Conservation (phyloP, 495 filamentous ascomycete species). For the Penicillium parvum region DNA sequence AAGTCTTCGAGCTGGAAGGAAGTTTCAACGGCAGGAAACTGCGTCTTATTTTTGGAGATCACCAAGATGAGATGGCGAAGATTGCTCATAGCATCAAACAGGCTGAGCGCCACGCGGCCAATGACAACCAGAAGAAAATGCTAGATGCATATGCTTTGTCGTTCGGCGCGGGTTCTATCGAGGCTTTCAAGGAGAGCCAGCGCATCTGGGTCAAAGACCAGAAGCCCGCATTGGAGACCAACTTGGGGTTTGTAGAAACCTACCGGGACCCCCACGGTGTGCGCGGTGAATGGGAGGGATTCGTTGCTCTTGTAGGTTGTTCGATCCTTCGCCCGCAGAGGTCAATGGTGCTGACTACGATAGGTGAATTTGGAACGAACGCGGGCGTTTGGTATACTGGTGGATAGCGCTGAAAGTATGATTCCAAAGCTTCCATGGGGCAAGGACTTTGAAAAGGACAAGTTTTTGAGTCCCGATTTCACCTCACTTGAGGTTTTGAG, state of each 20-base stretch:
- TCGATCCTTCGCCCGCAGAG: neutral
- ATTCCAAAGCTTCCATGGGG: conserved; percentile 88
- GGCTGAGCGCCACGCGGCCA: conserved; percentile 72
- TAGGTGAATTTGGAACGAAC: conserved; percentile 81
- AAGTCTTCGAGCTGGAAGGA: conserved; percentile 59
- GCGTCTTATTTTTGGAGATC: conserved; percentile 79
- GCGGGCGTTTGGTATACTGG: conserved; percentile 79
- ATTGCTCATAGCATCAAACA: conserved; percentile 66
- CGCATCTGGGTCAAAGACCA: conserved; percentile 90
- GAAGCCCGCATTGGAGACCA: conserved; percentile 81
- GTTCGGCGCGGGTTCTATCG: conserved; percentile 77
- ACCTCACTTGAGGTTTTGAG: conserved; percentile 76
- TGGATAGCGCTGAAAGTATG: conserved; percentile 71
- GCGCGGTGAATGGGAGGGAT: conserved; percentile 96
- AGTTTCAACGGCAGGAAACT: conserved; percentile 64
- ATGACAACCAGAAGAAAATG: conserved; percentile 84
- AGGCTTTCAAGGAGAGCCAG: conserved; percentile 87
- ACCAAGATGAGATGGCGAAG: conserved; percentile 73
- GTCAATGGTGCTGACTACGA: conserved; percentile 23
- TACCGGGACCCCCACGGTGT: conserved; percentile 93
- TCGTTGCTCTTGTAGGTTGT: conserved; percentile 63
- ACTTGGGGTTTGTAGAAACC: conserved; percentile 94
- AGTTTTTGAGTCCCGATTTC: conserved; percentile 91
- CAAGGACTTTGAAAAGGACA: conserved; percentile 89
- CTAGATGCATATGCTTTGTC: conserved; percentile 76